Base-by-base conservation (phyloP, 306 rosid species). In the Rubus parviflorus region DNA sequence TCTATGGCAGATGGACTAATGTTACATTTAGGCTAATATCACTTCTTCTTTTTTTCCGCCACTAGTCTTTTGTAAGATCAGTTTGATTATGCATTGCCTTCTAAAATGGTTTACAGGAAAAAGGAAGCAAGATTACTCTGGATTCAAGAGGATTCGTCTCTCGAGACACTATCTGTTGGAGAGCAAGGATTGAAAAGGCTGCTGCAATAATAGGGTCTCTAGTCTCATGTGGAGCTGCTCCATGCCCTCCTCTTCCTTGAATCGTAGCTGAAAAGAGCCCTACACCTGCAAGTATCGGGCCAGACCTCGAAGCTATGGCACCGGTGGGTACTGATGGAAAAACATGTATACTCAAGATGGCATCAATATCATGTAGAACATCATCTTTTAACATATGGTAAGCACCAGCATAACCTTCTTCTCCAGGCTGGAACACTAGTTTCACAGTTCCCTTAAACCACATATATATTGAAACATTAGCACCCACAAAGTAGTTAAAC, bases 341-440 rank as follows among this genome's bases (percentile, higher is more conserved):
- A 52, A 86, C 83, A 76, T 86, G 89, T 70, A 86, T 20, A 19
- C 83, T 80, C 69, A 78, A 66, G 75, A 86, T 86, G 64, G 85
- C 83, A 70, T 81, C 47, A 12, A 86, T 75, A 66, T 75, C 80
- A 66, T 82, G 66, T 14, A 83, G 16, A 63, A 57, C 68, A 15
- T 68, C 72, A 14, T 80, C 83, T 75, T 80, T 64, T 70, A 86
- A 25, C 89, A 83, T 83, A 22, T 86, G 83, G 84, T 81, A 83
- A 78, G 89, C 87, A 8, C 89, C 89, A 40, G 80, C 85, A 58
- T 57, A 68, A 38, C 85, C 83, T 83, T 80, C 85, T 75, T 86
- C 89, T 54, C 77, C 85, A 0, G 87, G 87, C 80, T 78, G 85
- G 69, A 86, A 86, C 60, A 86, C 82, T 42, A 86, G 80, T 77